Evolutionary conservation across 805 yeast species (phyloP).

Genomic region (Saturnispora sanitii): DNA sequence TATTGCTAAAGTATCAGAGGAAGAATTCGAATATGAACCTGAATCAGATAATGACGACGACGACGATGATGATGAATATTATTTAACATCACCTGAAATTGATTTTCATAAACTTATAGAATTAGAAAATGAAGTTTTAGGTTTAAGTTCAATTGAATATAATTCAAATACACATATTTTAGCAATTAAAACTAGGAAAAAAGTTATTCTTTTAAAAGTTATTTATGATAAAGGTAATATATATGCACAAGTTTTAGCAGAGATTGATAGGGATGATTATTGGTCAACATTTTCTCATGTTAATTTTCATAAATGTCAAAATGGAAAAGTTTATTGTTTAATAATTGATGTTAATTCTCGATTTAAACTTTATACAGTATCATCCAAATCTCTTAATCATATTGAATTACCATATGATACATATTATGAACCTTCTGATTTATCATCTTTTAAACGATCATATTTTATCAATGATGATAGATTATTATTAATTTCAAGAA

Average conservation of each 20-base stretch:
- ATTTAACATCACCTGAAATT: neutral
- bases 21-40: constrained; percentile 6
- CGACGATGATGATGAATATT: neutral
- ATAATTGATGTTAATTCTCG: constrained; percentile 45
- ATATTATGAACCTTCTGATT: constrained; percentile 37
- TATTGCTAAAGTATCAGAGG: neutral
- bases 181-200: constrained; percentile 1
- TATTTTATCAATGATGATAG: constrained; percentile 32
- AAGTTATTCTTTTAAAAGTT: neutral
- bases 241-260: too few relatives aligned
- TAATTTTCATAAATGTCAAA: neutral
- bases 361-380: constrained; percentile 33
- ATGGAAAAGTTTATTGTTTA: constrained; percentile 27
- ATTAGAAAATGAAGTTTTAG: constrained; percentile 6
- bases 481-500: constrained; percentile 33
- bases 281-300: constrained; percentile 9
- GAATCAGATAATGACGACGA: constrained; percentile 4
- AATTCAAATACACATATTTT: neutral
- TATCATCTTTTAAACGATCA: constrained; percentile 47
- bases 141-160: neutral
- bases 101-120: neutral
- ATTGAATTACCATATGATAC: constrained; percentile 12
- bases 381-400: constrained; percentile 4
- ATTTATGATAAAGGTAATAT: neutral
- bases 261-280: too few relatives aligned